These are phyloP conservation scores for Microcyclospora pomicola DNA, from an alignment of 2,329 filamentous ascomycete species.

Conservation along the genomic window DNA sequence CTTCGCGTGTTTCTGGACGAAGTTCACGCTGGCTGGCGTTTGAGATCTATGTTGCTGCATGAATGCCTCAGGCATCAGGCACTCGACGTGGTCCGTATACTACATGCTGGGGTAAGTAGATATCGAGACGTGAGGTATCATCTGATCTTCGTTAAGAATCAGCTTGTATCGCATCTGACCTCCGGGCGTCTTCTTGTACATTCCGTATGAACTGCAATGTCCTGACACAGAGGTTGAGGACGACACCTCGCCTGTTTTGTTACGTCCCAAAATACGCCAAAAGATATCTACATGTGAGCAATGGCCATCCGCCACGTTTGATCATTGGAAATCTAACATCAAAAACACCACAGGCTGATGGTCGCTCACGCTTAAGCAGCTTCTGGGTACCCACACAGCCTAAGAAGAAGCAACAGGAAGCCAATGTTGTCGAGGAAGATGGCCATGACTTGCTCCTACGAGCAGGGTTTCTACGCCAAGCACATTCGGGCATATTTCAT, in stretches of 20 bases:
- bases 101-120: too few relatives aligned
- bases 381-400: slow-evolving; percentile 60
- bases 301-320: too few relatives aligned
- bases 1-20: too few relatives aligned
- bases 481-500: slow-evolving; percentile 84
- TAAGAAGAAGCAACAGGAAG: slow-evolving; percentile 37
- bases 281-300: too few relatives aligned
- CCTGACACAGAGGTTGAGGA: slow-evolving; percentile 3
- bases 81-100: too few relatives aligned
- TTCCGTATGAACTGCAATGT: slow-evolving; percentile 6
- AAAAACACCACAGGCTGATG: slow-evolving; percentile 34
- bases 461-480: slow-evolving; percentile 41
- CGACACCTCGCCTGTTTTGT: not conserved
- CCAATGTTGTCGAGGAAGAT: slow-evolving; percentile 28
- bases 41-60: too few relatives aligned
- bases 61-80: too few relatives aligned
- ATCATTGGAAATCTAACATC: not conserved
- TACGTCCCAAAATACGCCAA: not conserved
- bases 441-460: slow-evolving; percentile 32
- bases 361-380: slow-evolving; percentile 50
- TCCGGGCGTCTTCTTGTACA: too few relatives aligned
- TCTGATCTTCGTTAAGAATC: too few relatives aligned
- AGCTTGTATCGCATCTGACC: too few relatives aligned
- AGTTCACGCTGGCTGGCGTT: too few relatives aligned
- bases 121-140: too few relatives aligned